Percentiles rank a stretch among this genome's conserved stretches.
These are phyloP conservation scores for Phanerodontia chrysosporium DNA, from an alignment of 768 basidiomycete species.

Conservation along the genomic window DNA sequence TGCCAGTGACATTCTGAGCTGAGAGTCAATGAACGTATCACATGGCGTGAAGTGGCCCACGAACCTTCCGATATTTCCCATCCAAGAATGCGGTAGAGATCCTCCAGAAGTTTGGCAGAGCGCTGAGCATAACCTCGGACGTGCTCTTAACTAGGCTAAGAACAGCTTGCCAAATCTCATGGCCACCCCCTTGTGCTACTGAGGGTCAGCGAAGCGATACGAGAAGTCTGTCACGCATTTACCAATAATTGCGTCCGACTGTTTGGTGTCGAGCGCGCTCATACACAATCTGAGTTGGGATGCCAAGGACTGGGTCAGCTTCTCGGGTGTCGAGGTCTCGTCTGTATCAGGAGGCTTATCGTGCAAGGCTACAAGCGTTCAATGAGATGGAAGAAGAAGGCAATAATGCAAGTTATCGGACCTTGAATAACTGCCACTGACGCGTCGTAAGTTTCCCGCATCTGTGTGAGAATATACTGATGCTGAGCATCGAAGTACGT, in stretches of 20 bases:
- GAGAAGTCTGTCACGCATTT: conserved; percentile 14
- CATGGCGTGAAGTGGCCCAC: background rate
- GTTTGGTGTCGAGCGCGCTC: conserved; percentile 56
- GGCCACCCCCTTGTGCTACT: conserved; percentile 64
- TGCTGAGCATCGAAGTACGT: conserved; percentile 94
- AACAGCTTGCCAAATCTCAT: conserved; percentile 79
- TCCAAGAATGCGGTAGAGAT: conserved; percentile 89
- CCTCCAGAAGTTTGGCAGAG: conserved; percentile 91
- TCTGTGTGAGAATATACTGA: conserved; percentile 73
- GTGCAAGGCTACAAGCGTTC: conserved; percentile 36
- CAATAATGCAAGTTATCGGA: conserved; percentile 14
- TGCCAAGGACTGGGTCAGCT: conserved; percentile 32
- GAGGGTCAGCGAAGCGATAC: background rate
- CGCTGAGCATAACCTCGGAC: conserved; percentile 81
- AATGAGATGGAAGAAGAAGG: background rate
- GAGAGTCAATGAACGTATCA: background rate
- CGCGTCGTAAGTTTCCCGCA: conserved; percentile 58
- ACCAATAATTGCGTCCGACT: conserved; percentile 62
- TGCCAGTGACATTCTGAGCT: conserved; percentile 25
- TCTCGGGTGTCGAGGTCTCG: conserved; percentile 33
- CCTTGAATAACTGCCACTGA: conserved; percentile 50
- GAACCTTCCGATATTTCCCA: conserved; percentile 87
- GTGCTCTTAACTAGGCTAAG: conserved; percentile 76
- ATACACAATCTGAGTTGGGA: conserved; percentile 60
- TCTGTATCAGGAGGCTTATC: conserved; percentile 38